A percentile compares a stretch with the other conserved stretches of the same genome.
Conservation (phyloP, 352 stramenopile species). For the Globisporangium radiosum region DNA sequence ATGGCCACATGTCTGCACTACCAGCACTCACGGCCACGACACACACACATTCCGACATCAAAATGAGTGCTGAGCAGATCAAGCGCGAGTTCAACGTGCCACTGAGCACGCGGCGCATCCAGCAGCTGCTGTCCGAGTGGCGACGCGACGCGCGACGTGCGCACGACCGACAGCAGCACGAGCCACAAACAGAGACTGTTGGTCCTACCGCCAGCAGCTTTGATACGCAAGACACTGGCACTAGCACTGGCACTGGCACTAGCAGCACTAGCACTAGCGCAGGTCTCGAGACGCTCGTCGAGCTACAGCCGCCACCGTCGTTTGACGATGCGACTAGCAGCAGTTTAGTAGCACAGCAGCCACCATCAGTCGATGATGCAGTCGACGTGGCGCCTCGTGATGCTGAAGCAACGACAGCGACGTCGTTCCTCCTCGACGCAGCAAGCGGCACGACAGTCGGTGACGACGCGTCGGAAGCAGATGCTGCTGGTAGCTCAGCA, state of each 20-base stretch:
- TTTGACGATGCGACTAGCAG: no score
- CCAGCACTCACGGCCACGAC: neutral
- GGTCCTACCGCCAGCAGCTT: neutral
- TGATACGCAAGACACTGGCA: no score
- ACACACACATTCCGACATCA: constrained; percentile 3
- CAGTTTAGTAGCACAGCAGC: no score
- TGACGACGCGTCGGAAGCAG: no score
- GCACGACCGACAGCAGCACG: constrained; percentile 18
- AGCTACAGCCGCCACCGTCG: neutral
- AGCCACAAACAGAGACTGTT: neutral
- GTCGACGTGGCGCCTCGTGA: no score
- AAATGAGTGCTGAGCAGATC: constrained; percentile 44
- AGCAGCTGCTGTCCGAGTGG: constrained; percentile 52
- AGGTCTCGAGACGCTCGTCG: neutral
- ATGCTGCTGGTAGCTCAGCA: neutral
- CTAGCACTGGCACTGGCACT: no score
- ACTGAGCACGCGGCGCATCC: constrained; percentile 44
- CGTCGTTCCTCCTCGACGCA: neutral
- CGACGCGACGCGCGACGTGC: constrained; percentile 24
- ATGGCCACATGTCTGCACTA: neutral
- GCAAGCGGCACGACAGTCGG: no score
- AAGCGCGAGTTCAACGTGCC: constrained; percentile 38
- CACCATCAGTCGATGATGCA: no score
- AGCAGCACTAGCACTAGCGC: no score
- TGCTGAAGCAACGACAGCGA: neutral